These are phyloP conservation scores for Sporisorium scitamineum DNA, from an alignment of 1,284 basidiomycete genomes.

Conservation along the genomic window DNA sequence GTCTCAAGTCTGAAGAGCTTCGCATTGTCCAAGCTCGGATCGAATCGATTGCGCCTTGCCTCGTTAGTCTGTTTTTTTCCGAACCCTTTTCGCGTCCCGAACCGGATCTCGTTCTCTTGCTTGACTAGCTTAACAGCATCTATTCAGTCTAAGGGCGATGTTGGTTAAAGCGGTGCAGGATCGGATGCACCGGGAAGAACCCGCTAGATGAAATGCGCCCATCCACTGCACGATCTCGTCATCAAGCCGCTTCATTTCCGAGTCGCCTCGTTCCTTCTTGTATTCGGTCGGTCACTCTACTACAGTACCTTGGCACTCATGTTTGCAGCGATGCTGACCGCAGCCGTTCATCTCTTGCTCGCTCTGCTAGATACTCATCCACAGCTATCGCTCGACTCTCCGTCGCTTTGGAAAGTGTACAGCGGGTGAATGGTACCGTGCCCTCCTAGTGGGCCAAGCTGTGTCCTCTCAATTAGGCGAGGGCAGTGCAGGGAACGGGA, in stretches of 20 bases:
- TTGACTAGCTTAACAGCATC: not conserved
- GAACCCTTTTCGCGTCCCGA: not conserved
- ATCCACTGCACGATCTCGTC: not conserved
- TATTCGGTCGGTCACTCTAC: no score
- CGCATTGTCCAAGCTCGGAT: not conserved
- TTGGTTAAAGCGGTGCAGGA: not conserved
- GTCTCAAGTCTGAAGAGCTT: not conserved
- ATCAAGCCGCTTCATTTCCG: constrained; percentile 1
- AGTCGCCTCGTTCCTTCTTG: not conserved
- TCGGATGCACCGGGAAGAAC: not conserved
- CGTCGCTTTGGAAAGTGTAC: not conserved
- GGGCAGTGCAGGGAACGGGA: not conserved
- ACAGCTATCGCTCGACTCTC: not conserved
- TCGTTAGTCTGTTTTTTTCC: not conserved
- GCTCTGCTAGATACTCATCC: no score
- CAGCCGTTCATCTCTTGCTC: not conserved
- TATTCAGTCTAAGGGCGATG: not conserved
- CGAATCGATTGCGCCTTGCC: constrained; percentile 4
- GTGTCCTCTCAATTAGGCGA: not conserved
- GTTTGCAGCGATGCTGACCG: no score
- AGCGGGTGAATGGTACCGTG: not conserved
- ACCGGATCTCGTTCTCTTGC: not conserved
- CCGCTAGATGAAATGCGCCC: not conserved
- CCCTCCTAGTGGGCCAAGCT: not conserved
- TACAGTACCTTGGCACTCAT: not conserved